phyloP scores from a whole-genome alignment of 2,329 filamentous ascomycete species.

The Ustilaginoidea virens region DNA sequence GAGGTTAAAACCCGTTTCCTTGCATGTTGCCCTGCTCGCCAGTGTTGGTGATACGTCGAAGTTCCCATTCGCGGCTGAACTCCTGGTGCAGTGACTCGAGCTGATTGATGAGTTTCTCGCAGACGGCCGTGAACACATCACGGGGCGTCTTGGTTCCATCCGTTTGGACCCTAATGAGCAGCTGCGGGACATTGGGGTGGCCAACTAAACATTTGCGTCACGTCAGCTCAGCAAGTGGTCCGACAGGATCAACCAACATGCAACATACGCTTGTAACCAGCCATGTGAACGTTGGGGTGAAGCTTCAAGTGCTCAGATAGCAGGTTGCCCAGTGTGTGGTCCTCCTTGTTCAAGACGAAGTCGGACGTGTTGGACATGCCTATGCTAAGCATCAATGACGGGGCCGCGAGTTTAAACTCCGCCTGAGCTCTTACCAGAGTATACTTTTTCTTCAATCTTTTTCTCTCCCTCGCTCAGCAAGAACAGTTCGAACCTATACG shows the following conservation, averaged over 20 bases:
- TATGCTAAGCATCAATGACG: slow-evolving; percentile 2
- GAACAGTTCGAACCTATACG: slow-evolving; percentile 76
- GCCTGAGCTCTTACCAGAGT: slow-evolving; percentile 53
- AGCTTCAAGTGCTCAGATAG: slow-evolving; percentile 74
- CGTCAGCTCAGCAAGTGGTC: no score
- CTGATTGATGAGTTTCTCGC: slow-evolving; percentile 68
- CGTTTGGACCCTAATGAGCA: slow-evolving; percentile 72
- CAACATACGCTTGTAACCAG: slow-evolving; percentile 69
- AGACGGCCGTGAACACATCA: slow-evolving; percentile 68
- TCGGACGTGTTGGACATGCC: slow-evolving; percentile 90
- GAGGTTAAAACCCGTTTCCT: slow-evolving; percentile 16
- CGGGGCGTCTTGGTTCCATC: slow-evolving; percentile 81
- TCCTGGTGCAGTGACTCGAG: slow-evolving; percentile 68
- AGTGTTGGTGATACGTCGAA: slow-evolving; percentile 68
- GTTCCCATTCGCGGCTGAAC: slow-evolving; percentile 84
- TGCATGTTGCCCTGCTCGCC: slow-evolving; percentile 38
- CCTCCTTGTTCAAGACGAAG: slow-evolving; percentile 92
- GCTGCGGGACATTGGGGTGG: slow-evolving; percentile 45
- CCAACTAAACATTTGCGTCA: slow-evolving; percentile 26
- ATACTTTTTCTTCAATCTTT: slow-evolving; percentile 78
- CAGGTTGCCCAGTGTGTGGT: slow-evolving; percentile 89
- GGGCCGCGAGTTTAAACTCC: not conserved
- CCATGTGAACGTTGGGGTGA: slow-evolving; percentile 72
- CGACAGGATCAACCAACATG: no score
- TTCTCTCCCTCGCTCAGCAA: slow-evolving; percentile 77